Evolutionary conservation across 352 stramenopile species (phyloP), one percentile per base, ranked within the genome.

Genomic region (Peronospora farinosa): DNA sequence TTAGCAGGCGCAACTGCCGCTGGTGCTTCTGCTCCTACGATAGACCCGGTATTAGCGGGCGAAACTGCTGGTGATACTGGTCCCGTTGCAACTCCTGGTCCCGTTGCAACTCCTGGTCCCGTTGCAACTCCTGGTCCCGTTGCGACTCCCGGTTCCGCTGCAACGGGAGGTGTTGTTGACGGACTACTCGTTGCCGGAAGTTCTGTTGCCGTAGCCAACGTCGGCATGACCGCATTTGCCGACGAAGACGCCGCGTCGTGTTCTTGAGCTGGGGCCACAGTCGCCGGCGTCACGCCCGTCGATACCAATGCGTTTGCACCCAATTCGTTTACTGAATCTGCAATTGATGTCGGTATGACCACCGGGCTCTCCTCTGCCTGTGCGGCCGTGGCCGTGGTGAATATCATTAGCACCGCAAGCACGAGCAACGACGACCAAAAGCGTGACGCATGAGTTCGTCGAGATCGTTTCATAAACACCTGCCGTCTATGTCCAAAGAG

Each of bases 391-490:
- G 23, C n/a, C 13, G 19, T 51, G 27, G 25, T 25, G 10, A 30
- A 21, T 27, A 36, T 40, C 47, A 57, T 40, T 7, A 58, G 7
- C n/a, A 70, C 7, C 16, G 12, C 43, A 60, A 12, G 15, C 25
- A 53, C 21, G 8, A 63, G 50, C 43, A 57, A 11, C 10, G 12
- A 43, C 42, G 52, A 41, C 43, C 51, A 21, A 15, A 40, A 47
- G 38, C 23, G 40, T 37, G 31, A 45, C 47, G 31, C 47, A 46
- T 41, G 47, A 30, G 8, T 45, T 33, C 43, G 43, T 55, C 44
- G 48, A 7, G 39, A 17, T 15, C 45, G 47, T 45, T 57, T 65
- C 61, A 65, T 69, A 17, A 42, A 47, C 12, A 45, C 17, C 47
- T 53, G 39, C 17, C 16, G 37, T 42, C 37, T 36, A 4, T 21